Base-by-base conservation (phyloP, 257 asterid genomes). In the Lithospermum erythrorhizon region DNA sequence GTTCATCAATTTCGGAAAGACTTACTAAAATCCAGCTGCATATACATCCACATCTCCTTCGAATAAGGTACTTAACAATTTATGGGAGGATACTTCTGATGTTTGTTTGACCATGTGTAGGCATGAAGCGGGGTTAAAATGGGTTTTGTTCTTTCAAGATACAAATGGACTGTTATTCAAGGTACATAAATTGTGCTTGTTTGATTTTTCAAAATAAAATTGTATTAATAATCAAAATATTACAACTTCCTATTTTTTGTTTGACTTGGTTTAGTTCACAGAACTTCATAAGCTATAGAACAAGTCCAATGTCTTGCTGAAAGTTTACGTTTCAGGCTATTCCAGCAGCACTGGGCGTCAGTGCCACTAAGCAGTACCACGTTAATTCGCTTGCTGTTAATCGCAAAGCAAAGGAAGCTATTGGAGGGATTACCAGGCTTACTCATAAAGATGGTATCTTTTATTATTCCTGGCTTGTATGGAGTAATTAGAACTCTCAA, bases 361-460 rank as follows among this genome's bases (percentile, higher is more conserved):
- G 98, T 72, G 70, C 87, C 73, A 76, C 77, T 61, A 93, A 83
- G 62, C 80, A 75, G 69, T 93, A 93, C 80, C 94, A 93, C 69
- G 97, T 93, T 61, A 89, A 93, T 77, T 93, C 98, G 86, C 90
- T 93, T 55, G 91, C 98, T 59, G 98, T 89, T 80, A 97, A 90
- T 49, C 85, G 98, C 68, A 93, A 93, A 84, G 98, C 98, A 59
- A 93, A 93, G 83, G 98, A 93, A 75, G 97, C 98, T 73, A 89
- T 89, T 67, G 98, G 98, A 65, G 98, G 98, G 75, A 93, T 93
- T 62, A 76, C 98, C 64, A 89, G 70, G 66, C 96, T 93, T 64
- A 82, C 89, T 68, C 98, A 93, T 72, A 71, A 79, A 73, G 98
- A 93, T 80, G 98, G 98, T 93, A 64, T 16, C 68, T 21, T 55